Conservation (phyloP, 352 stramenopile species). For the Peronosclerospora sorghi region DNA sequence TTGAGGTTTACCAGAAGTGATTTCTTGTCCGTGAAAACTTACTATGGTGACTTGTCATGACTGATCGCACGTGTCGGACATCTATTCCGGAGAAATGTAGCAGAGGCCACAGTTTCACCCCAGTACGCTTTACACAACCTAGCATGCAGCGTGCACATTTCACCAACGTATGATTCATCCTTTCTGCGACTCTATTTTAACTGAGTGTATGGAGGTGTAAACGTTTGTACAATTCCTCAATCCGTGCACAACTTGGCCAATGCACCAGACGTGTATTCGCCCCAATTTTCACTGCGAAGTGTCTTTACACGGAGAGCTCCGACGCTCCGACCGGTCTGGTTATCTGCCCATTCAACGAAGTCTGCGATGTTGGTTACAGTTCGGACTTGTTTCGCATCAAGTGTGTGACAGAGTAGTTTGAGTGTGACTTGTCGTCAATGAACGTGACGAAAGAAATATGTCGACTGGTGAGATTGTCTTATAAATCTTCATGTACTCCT, state of each 20-base stretch:
- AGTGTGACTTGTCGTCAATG: background rate
- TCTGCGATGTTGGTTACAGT: background rate
- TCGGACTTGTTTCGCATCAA: background rate
- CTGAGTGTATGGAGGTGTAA: background rate
- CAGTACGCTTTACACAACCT: background rate
- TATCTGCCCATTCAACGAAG: background rate
- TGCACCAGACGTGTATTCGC: background rate
- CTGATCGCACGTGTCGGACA: constrained; percentile 1
- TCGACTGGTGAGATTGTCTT: too few relatives aligned
- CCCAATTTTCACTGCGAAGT: background rate
- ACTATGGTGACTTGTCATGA: background rate
- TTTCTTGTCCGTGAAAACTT: background rate
- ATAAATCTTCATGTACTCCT: too few relatives aligned
- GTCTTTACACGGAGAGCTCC: background rate
- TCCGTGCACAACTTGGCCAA: background rate
- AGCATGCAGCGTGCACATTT: background rate
- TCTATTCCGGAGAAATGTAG: background rate
- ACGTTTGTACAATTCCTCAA: background rate
- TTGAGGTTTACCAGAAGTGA: background rate
- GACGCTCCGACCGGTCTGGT: background rate
- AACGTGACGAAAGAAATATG: background rate
- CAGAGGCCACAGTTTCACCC: too few relatives aligned
- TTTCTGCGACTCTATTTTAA: background rate
- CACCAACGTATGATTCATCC: background rate
- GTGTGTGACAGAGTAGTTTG: background rate